Conservation (phyloP, 140 eudicot genomes). For the Cichorium intybus region DNA sequence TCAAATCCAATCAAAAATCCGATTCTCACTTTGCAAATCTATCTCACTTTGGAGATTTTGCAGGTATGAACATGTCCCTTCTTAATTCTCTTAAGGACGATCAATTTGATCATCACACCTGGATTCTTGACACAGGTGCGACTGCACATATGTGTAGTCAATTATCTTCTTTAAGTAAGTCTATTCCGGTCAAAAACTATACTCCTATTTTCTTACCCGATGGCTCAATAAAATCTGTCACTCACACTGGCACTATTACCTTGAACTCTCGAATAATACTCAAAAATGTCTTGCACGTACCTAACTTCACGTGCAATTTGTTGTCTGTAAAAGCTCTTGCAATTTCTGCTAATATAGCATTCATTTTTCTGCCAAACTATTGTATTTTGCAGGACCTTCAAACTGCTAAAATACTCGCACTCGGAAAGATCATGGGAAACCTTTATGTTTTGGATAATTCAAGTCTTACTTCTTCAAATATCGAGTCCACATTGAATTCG, state of each 20-base stretch:
- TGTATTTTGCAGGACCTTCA: background rate
- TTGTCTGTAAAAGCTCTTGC: background rate
- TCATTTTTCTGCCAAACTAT: background rate
- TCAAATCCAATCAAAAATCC: background rate
- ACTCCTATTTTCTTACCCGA: background rate
- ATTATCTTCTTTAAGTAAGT: background rate
- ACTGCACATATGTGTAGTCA: background rate
- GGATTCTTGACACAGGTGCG: background rate
- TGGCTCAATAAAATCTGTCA: background rate
- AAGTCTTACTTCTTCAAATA: background rate
- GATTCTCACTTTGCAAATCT: background rate
- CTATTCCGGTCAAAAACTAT: no score
- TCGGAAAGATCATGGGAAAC: background rate
- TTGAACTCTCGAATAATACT: background rate
- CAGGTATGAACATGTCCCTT: background rate
- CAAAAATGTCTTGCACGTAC: background rate
- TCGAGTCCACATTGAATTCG: no score
- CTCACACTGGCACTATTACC: background rate
- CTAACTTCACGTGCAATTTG: background rate
- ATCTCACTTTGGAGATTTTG: background rate
- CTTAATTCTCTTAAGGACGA: background rate
- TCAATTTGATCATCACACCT: background rate
- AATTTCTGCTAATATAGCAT: background rate
- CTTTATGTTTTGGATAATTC: background rate
- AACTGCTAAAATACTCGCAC: background rate